Evolutionary conservation across 768 basidiomycete species (phyloP).

Genomic region (Tulasnella sp.): DNA sequence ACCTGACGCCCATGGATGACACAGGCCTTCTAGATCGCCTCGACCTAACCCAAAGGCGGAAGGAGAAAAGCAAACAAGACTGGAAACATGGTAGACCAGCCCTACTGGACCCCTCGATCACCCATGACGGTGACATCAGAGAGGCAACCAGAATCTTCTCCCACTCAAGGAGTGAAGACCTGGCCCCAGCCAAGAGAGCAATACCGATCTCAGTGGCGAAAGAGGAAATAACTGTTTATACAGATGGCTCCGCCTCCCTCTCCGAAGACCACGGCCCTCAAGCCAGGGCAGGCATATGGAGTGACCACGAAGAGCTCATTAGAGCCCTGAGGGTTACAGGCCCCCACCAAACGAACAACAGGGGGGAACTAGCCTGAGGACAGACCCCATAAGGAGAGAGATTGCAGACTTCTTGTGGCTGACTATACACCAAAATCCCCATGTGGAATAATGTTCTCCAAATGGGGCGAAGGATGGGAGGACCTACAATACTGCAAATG

Average conservation of each 20-base stretch:
- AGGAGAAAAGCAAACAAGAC: too few relatives aligned
- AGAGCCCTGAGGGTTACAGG: neutral
- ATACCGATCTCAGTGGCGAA: too few relatives aligned
- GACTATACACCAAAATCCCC: slow-evolving; percentile 6
- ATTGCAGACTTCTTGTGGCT: slow-evolving; percentile 25
- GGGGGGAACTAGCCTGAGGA: neutral
- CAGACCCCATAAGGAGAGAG: neutral
- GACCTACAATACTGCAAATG: slow-evolving; percentile 3
- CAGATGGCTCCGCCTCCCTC: neutral
- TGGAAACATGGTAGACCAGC: too few relatives aligned
- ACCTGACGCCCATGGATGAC: neutral
- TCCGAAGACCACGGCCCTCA: neutral
- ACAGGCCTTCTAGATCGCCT: neutral
- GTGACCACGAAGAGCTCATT: neutral
- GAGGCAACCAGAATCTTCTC: neutral
- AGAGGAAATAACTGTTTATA: neutral
- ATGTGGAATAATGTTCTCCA: neutral
- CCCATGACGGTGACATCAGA: too few relatives aligned
- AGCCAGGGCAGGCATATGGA: neutral
- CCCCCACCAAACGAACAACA: slow-evolving; percentile 2
- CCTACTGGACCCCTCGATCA: too few relatives aligned
- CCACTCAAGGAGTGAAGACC: too few relatives aligned
- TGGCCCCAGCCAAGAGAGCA: too few relatives aligned
- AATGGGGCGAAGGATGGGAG: slow-evolving; percentile 29
- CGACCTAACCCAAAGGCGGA: too few relatives aligned